Evolutionary conservation across 768 basidiomycete species (phyloP).

Genomic region (Leccinum boreale): DNA sequence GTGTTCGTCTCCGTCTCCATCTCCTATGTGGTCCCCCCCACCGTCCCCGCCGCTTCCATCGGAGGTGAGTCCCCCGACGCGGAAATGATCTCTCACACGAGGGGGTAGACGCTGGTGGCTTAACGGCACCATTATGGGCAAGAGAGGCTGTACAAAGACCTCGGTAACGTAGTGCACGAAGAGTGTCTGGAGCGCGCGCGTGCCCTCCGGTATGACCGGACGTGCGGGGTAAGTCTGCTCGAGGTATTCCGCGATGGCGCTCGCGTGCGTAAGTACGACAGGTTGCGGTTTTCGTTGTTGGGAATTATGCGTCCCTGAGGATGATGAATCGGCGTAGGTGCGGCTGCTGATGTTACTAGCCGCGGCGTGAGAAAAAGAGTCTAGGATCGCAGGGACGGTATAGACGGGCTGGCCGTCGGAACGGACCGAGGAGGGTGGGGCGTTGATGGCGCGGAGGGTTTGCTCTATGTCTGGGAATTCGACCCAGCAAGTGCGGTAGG

Average conservation of each 20-base stretch:
- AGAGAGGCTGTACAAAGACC: conserved; percentile 59
- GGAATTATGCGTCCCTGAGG: not conserved
- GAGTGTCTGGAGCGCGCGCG: conserved; percentile 62
- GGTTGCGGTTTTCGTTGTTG: conserved; percentile 33
- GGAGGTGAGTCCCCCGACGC: not conserved
- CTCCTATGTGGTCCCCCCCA: not conserved
- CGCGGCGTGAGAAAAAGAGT: conserved; percentile 35
- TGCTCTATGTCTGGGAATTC: conserved; percentile 67
- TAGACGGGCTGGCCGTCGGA: conserved; percentile 61
- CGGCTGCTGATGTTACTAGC: not conserved
- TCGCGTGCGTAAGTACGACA: conserved; percentile 54
- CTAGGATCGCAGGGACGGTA: conserved; percentile 67
- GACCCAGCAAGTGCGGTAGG: conserved; percentile 67
- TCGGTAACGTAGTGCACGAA: conserved; percentile 73
- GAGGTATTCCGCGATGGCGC: conserved; percentile 68
- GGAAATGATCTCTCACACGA: conserved; percentile 52
- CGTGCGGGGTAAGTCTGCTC: conserved; percentile 66
- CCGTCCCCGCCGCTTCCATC: not conserved
- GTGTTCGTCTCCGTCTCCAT: not conserved
- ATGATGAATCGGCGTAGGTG: not conserved
- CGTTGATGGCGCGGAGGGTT: conserved; percentile 55
- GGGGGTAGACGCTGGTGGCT: conserved; percentile 60
- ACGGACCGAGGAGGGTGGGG: conserved; percentile 51
- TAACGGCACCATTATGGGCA: conserved; percentile 68
- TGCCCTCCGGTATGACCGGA: conserved; percentile 67